Evolutionary conservation across 2,329 filamentous ascomycete species (phyloP), one percentile per base, ranked within the genome.

Genomic region (Lecanicillium sp.): DNA sequence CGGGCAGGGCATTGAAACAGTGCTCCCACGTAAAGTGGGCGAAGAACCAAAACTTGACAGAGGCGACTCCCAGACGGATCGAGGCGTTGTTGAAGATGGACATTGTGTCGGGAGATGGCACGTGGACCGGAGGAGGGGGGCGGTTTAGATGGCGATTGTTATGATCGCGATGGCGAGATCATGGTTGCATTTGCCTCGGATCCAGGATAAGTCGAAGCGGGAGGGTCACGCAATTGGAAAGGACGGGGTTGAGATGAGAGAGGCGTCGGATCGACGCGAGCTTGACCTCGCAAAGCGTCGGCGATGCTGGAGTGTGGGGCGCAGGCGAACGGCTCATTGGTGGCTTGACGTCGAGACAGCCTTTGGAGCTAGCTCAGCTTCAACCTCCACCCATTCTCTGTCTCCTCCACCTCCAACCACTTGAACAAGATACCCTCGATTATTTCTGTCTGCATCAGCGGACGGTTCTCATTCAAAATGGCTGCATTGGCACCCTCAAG

Each of bases 1-100:
- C 81, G 4, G 72, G 66, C 17, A 76, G 75, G 54, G 84, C 59
- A 53, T 73, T 73, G 67, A 81, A 79, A 58, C 80, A 70, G 67
- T 93, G 83, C 36, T 79, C 75, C 52, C 72, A 55, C 15, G 71
- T 67, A 51, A 69, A 65, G 52, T 75, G 58, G 38, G 69, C 54
- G 45, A 76, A 58, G 54, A 71, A 71, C 44, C 72, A 55, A 9
- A 58, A 54, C 49, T 67, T 68, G 55, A 67, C 47, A 53, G 62
- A 63, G 9, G 61, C 60, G 32, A 65, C 45, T 14, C 30, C 30
- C 10, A 33, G 10, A 15, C 30, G 30, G n/a, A 33, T 8, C 7
- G 8, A 33, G 36, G 10, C 17, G 33, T n/a, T 9, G 15, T 8
- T 9, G 56, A 55, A 56, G 49, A 24, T 12, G 26, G 32, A 49